Evolutionary conservation across 2,329 filamentous ascomycete genomes (phyloP).

Genomic region (Talaromyces albobiverticillius): DNA sequence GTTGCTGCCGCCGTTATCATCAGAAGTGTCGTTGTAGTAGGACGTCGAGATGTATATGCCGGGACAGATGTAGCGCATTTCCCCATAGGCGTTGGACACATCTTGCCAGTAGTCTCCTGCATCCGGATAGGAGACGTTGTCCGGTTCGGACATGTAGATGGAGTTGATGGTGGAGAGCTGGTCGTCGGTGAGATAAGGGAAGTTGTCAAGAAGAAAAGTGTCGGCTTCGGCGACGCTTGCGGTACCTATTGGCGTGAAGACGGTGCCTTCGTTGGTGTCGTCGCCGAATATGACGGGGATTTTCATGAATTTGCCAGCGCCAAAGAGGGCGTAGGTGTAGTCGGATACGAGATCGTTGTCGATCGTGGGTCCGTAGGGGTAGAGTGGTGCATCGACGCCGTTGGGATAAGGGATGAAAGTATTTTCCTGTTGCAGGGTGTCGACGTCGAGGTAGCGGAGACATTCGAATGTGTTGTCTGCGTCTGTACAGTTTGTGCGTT

Average conservation of each 20-base stretch:
- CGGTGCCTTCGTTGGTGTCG: constrained; percentile 64
- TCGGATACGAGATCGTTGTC: constrained; percentile 52
- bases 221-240: constrained; percentile 50
- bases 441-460: constrained; percentile 45
- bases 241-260: constrained; percentile 54
- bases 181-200: constrained; percentile 50
- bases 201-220: constrained; percentile 58
- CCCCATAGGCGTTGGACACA: constrained; percentile 58
- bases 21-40: constrained; percentile 28
- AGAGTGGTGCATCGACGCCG: constrained; percentile 43
- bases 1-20: constrained; percentile 36
- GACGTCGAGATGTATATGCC: constrained; percentile 54
- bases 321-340: constrained; percentile 49
- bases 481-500: constrained; percentile 47
- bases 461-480: constrained; percentile 46
- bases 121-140: constrained; percentile 43
- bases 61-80: constrained; percentile 65
- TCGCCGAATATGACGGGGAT: constrained; percentile 58
- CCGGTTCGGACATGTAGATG: constrained; percentile 54
- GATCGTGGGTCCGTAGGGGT: constrained; percentile 51
- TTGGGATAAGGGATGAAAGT: constrained; percentile 47
- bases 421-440: constrained; percentile 46
- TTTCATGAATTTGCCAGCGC: constrained; percentile 48
- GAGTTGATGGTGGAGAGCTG: constrained; percentile 54
- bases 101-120: constrained; percentile 59